Evolutionary conservation across 1,139 yeast species (phyloP), one percentile per base, ranked within the genome.

Genomic region (Saccharomycopsis hybrid): DNA sequence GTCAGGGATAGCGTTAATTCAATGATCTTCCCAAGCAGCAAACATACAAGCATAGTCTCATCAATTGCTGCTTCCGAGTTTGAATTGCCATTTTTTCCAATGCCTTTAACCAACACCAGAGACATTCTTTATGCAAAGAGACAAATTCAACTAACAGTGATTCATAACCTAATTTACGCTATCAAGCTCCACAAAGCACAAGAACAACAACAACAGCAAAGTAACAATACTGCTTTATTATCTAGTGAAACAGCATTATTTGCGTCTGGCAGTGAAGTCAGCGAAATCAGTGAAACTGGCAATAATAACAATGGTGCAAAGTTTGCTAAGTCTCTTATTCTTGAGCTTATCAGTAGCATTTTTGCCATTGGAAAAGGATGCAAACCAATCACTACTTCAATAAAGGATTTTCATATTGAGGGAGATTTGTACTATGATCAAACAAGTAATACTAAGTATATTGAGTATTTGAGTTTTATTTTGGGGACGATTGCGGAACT

Each of bases 351-450:
- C 8, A 39, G 45, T 9, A 39, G 32, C 28, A 46, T 51, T 38
- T 46, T 44, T 31, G 54, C 52, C 3, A 45, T 51, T 25, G 45
- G 49, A 4, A 48, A 48, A 28, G 36, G 46, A n/a, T 48, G 53
- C 36, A 39, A 27, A 7, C 3, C 13, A 8, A 32, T 36, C 9
- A 13, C 18, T 9, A 32, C 31, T 28, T 32, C 49, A 13, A 29
- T 42, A 5, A 44, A 44, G 29, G 43, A 44, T 32, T 44, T 41
- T 28, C 30, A 42, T 13, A 29, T 5, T 25, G 33, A 29, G 41
- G 46, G 18, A 36, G 46, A 43, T 31, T n/a, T 39, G 47, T 28
- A 31, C 28, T 35, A 38, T 28, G 33, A 35, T 9, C 40, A 39
- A 31, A 29, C 41, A 38, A 44, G 18, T 25, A 43, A 48, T 28